Evolutionary conservation across 2,329 filamentous ascomycete genomes (phyloP), one percentile per base, ranked within the genome.

Genomic region (Aplosporella prunicola): DNA sequence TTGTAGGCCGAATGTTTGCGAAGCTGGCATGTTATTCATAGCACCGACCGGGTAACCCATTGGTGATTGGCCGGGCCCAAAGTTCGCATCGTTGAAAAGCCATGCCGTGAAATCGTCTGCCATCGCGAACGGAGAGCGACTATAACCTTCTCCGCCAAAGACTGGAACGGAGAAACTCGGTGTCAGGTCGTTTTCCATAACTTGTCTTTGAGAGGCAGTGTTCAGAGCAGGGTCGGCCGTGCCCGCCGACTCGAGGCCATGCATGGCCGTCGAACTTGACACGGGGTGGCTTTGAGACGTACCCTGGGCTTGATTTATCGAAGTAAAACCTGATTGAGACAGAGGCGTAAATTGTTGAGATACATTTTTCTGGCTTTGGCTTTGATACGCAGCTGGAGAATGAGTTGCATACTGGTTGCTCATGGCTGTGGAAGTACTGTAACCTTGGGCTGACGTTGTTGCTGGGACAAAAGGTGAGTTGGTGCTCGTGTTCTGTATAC

Each of bases 41-140:
- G 55, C 31, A 9, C 43, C 43, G 8, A 44, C 46, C 3, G 47
- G 50, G 27, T 60, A 59, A 23, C 47, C 52, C 58, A 63, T 61
- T 2, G 60, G 59, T 13, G 57, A 61, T 20, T 51, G 51, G 18
- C 54, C 53, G 23, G 58, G 48, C 20, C 55, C 53, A 20, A 73
- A 64, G 11, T 72, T 65, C 13, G 72, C 71, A 23, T 78, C 78
- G 53, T 82, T 88, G 61, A 93, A 93, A 17, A 93, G 61, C 68
- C 82, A 93, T 5, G 81, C 79, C 46, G 88, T 80, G 51, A 91
- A 91, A 52, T 93, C 86, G 53, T 93, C 85, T 0, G 84, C 81
- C 65, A 93, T 82, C 7, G 82, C 80, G 53, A 89, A 89, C 0
- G 89, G 87, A 3, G 87, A 93, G 40, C 89, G 83, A 48, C 83